Conservation (phyloP, 164 flowering plant genomes). For the Brasenia schreberi region DNA sequence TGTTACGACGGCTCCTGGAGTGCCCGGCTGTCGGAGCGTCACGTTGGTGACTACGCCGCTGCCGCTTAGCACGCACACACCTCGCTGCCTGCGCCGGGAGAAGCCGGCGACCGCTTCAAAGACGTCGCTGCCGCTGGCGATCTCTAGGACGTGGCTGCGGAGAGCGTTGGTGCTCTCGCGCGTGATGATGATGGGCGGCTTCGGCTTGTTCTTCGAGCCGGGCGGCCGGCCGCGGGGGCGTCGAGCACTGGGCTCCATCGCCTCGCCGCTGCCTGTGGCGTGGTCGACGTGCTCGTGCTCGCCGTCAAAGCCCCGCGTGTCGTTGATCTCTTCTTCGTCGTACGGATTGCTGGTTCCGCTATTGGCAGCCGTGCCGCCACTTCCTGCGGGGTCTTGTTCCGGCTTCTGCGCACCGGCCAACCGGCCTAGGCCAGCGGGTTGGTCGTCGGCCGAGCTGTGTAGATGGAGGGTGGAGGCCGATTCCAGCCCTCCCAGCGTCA, state of each 20-base stretch:
- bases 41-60: constrained; percentile 48
- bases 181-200: constrained; percentile 43
- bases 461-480: constrained; percentile 22
- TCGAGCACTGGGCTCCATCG: constrained; percentile 22
- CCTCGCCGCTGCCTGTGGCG: constrained; percentile 16
- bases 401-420: constrained; percentile 16
- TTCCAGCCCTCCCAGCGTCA: constrained; percentile 30
- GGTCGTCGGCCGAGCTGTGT: constrained; percentile 18
- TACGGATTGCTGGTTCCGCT: constrained; percentile 6
- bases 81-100: constrained; percentile 39
- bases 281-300: constrained; percentile 17
- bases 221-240: constrained; percentile 57
- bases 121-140: constrained; percentile 42
- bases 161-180: constrained; percentile 47
- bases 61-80: constrained; percentile 50
- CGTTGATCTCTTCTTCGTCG: constrained; percentile 10
- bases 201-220: constrained; percentile 61
- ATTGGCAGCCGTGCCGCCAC: constrained; percentile 2
- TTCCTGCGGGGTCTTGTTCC: constrained; percentile 1
- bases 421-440: constrained; percentile 4
- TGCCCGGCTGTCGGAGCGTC: constrained; percentile 40
- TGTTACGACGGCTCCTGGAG: constrained; percentile 31
- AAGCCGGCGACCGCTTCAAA: constrained; percentile 33
- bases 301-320: constrained; percentile 16
- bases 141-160: constrained; percentile 49